phyloP scores from a whole-genome alignment of 768 basidiomycete genomes.

The Mycena leptocephala region DNA sequence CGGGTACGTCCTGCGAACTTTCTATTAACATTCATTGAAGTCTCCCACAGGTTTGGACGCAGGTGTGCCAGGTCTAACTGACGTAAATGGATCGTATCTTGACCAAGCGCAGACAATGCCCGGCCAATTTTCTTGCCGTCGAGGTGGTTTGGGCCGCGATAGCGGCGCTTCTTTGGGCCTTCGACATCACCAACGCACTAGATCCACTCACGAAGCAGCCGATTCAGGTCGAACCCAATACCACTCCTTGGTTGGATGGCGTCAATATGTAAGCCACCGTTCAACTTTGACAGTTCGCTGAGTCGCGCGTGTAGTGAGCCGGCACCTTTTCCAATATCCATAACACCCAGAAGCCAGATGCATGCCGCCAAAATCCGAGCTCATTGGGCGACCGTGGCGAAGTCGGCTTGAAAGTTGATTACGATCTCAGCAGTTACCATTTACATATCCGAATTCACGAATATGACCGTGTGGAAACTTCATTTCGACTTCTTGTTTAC shows the following conservation, averaged over 20 bases:
- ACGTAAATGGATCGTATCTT: neutral
- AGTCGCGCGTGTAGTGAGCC: neutral
- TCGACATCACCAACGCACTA: neutral
- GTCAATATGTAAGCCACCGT: conserved; percentile 5
- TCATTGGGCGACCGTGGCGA: neutral
- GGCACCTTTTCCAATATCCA: conserved; percentile 1
- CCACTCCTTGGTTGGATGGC: neutral
- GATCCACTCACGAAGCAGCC: neutral
- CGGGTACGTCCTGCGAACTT: neutral
- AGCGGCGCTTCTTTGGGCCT: neutral
- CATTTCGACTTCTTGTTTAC: no score
- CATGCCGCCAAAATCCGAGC: neutral
- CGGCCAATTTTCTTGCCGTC: neutral
- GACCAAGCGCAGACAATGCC: neutral
- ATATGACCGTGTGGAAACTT: no score
- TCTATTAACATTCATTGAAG: neutral
- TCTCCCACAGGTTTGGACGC: neutral
- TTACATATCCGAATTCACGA: no score
- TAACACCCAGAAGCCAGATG: neutral
- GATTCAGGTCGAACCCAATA: neutral
- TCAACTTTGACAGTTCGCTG: neutral
- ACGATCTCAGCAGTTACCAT: no score
- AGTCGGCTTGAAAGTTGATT: no score
- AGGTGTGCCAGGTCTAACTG: neutral
- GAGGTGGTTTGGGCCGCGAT: conserved; percentile 1